phyloP scores from a whole-genome alignment of 2,329 filamentous ascomycete genomes.

The Elsinoe necatrix region DNA sequence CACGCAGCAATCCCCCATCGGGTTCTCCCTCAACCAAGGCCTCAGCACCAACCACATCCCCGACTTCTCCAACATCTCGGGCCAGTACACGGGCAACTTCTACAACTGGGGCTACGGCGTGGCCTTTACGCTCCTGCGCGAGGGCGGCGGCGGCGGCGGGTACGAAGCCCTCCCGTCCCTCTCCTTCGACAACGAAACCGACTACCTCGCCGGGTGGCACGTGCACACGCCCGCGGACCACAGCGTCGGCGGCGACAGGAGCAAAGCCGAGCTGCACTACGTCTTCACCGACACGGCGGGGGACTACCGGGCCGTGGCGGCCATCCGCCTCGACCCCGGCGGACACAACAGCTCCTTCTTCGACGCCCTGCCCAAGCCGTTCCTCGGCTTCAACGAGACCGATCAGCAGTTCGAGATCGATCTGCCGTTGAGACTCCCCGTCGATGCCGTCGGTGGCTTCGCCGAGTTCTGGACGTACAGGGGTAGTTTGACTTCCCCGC shows the following conservation, averaged over 20 bases:
- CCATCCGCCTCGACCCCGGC: conserved; percentile 40
- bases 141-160: conserved; percentile 23
- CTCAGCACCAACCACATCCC: conserved; percentile 25
- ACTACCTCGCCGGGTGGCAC: conserved; percentile 45
- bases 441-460: conserved; percentile 34
- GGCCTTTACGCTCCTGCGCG: conserved; percentile 34
- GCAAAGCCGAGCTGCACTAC: conserved; percentile 42
- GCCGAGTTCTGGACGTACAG: conserved; percentile 43
- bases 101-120: conserved; percentile 40
- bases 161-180: conserved; percentile 36
- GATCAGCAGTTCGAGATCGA: conserved; percentile 16
- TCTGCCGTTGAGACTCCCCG: conserved; percentile 29
- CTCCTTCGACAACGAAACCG: conserved; percentile 39
- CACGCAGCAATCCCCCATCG: conserved; percentile 44
- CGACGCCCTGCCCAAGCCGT: conserved; percentile 33
- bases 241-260: conserved; percentile 35
- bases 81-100: conserved; percentile 22
- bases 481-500: conserved; percentile 42
- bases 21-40: conserved; percentile 30
- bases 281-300: conserved; percentile 40
- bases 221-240: conserved; percentile 46
- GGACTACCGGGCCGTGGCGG: conserved; percentile 39
- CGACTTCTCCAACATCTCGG: conserved; percentile 26
- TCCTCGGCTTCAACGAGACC: conserved; percentile 35
- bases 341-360: conserved; percentile 34